A percentile compares a stretch with the other conserved stretches of the same genome.
phyloP scores from a whole-genome alignment of 1,139 yeast genomes.

The Hansenula sp. region DNA sequence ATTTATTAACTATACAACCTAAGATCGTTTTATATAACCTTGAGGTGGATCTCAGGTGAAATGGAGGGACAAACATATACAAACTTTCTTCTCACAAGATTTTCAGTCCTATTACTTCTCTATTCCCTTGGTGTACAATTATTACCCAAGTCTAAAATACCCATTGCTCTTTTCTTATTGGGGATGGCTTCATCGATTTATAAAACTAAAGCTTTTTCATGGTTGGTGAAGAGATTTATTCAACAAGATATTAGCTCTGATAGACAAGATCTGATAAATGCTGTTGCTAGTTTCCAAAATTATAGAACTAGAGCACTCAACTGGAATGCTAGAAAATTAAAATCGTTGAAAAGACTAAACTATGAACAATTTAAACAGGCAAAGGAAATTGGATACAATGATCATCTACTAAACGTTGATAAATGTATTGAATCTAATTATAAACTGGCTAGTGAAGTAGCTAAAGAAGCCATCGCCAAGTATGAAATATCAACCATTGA shows the following conservation, averaged over 20 bases:
- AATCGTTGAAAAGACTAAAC: constrained; percentile 43
- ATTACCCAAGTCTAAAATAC: constrained; percentile 22
- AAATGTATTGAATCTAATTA: constrained; percentile 41
- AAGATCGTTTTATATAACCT: too few relatives aligned
- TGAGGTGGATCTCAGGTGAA: too few relatives aligned
- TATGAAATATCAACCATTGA: constrained; percentile 43
- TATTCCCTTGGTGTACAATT: constrained; percentile 12
- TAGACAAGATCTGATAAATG: constrained; percentile 39
- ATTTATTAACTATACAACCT: too few relatives aligned
- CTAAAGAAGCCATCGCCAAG: constrained; percentile 33
- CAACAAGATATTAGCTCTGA: constrained; percentile 18
- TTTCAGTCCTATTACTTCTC: constrained; percentile 16
- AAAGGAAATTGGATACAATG: constrained; percentile 49
- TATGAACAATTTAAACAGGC: constrained; percentile 54
- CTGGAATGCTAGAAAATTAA: constrained; percentile 42
- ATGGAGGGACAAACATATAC: constrained; percentile 3
- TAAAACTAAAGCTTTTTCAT: constrained; percentile 22
- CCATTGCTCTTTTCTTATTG: constrained; percentile 22
- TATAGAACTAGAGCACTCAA: constrained; percentile 38
- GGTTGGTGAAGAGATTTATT: constrained; percentile 15
- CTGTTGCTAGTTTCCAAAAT: constrained; percentile 45
- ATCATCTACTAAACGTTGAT: constrained; percentile 46
- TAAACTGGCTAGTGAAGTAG: constrained; percentile 39
- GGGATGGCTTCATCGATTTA: constrained; percentile 26
- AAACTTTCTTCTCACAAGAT: constrained; percentile 12